Base-by-base conservation (phyloP, 1,139 yeast species). In the Sugiyamaella paludigena region DNA sequence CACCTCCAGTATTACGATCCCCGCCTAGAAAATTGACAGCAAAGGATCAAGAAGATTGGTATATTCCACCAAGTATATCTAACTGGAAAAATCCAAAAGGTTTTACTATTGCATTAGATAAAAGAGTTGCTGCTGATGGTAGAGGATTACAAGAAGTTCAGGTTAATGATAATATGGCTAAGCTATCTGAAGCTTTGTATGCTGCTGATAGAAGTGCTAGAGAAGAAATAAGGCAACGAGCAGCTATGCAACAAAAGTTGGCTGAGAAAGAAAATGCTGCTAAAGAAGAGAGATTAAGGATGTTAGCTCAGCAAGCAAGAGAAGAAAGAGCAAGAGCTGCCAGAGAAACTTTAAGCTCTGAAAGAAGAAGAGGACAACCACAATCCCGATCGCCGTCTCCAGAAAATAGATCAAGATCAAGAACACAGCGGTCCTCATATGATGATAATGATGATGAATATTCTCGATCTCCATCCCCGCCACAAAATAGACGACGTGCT, bases 31-130 rank as follows among this genome's bases (percentile, higher is more conserved):
- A 77, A 58, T 65, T 85, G n/a, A 79, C 92, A 0, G 81, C 81
- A 36, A 88, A 84, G 58, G 96, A 89, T 51, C 84, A 83, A 52
- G 82, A 79, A 33, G 78, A 81, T 53, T 92, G 98, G 98, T 77
- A 78, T 44, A 88, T 92, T 28, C 98, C 98, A 0, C 84, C 96
- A 0, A 89, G 95, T 1, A 79, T 92, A 0, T 91, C 98, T 1
- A 89, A 88, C 65, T 92, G 98, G 98, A 91, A 91, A 66, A 92
- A 92, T 65, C 88, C 92, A 26, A 85, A 86, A 57, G 98, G 98
- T 3, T 89, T 83, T 64, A 82, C 96, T 0, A 84, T 91, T 43
- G 82, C 87, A 0, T 68, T 92, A 40, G 96, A 89, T 49, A 85
- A 86, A 61, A 73, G 98, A 52, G 72, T 85, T 54, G 79, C 84